phyloP scores from a whole-genome alignment of 1,284 basidiomycete genomes.

The Heliocybe sulcata region DNA sequence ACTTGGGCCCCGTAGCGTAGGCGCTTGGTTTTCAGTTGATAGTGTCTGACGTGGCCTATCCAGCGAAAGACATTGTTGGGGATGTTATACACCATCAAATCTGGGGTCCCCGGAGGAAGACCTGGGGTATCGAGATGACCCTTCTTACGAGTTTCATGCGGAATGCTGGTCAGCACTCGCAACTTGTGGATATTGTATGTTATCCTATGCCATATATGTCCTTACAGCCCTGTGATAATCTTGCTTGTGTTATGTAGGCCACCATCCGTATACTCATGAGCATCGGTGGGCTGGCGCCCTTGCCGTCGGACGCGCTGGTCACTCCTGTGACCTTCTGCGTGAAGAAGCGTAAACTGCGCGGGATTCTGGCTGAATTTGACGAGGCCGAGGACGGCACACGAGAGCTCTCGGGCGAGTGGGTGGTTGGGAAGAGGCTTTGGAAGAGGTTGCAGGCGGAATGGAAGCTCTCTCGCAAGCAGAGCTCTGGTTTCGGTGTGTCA shows the following conservation, averaged over 20 bases:
- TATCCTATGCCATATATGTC: background rate
- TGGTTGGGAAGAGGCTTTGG: conserved; percentile 90
- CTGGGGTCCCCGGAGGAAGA: conserved; percentile 76
- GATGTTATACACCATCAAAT: conserved; percentile 70
- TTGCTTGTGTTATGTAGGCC: conserved; percentile 28
- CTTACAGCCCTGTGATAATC: background rate
- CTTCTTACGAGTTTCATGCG: conserved; percentile 81
- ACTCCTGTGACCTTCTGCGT: conserved; percentile 94
- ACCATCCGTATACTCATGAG: conserved; percentile 79
- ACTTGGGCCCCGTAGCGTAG: too few relatives aligned
- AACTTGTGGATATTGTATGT: conserved; percentile 80
- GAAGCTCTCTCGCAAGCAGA: conserved; percentile 30
- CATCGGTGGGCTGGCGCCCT: conserved; percentile 76
- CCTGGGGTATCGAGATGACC: conserved; percentile 90
- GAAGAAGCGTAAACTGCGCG: conserved; percentile 62
- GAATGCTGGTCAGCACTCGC: conserved; percentile 77
- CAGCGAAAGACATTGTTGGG: conserved; percentile 61
- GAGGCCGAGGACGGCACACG: conserved; percentile 66
- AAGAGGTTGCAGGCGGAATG: conserved; percentile 82
- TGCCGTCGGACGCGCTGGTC: conserved; percentile 90
- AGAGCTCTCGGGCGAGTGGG: conserved; percentile 93
- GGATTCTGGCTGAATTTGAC: conserved; percentile 74
- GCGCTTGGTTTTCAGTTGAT: too few relatives aligned
- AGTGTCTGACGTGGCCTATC: too few relatives aligned
- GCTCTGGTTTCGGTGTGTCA: conserved; percentile 4